Evolutionary conservation across 177 flowering plant species (phyloP).

Genomic region (Vitis hybrid): DNA sequence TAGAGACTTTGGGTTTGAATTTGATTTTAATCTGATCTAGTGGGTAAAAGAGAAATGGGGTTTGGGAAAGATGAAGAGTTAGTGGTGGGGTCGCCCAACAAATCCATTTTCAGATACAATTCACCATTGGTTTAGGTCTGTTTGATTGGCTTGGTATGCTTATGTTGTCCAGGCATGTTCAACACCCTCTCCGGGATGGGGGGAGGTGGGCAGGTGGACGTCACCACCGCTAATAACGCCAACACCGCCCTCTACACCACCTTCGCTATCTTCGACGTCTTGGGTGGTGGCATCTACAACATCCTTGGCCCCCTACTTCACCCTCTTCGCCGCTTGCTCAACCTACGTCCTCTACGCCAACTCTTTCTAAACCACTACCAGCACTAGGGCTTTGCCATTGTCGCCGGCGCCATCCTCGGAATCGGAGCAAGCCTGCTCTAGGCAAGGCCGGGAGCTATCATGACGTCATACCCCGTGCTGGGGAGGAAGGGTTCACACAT

Average conservation of each 20-base stretch:
- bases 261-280: too few relatives aligned
- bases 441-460: too few relatives aligned
- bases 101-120: slow-evolving; percentile 58
- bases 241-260: too few relatives aligned
- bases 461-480: accelerated
- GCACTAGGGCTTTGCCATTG: too few relatives aligned
- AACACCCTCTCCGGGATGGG: slow-evolving; percentile 94
- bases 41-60: slow-evolving; percentile 19
- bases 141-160: slow-evolving; percentile 82
- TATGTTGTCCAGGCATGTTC: slow-evolving; percentile 98
- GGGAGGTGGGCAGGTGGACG: slow-evolving; percentile 88
- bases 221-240: slow-evolving; percentile 20
- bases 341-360: slow-evolving; percentile 82
- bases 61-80: slow-evolving; percentile 27
- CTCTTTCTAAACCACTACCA: slow-evolving; percentile 39
- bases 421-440: accelerated
- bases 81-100: not conserved
- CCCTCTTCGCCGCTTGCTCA: slow-evolving; percentile 66
- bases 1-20: too few relatives aligned
- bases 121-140: slow-evolving; percentile 73
- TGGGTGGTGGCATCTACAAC: too few relatives aligned
- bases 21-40: not conserved
- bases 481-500: too few relatives aligned
- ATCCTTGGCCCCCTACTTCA: slow-evolving; percentile 58
- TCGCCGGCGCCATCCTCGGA: too few relatives aligned